phyloP scores from a whole-genome alignment of 2,329 filamentous ascomycete genomes.

The Coniosporium tulheliwenetii region DNA sequence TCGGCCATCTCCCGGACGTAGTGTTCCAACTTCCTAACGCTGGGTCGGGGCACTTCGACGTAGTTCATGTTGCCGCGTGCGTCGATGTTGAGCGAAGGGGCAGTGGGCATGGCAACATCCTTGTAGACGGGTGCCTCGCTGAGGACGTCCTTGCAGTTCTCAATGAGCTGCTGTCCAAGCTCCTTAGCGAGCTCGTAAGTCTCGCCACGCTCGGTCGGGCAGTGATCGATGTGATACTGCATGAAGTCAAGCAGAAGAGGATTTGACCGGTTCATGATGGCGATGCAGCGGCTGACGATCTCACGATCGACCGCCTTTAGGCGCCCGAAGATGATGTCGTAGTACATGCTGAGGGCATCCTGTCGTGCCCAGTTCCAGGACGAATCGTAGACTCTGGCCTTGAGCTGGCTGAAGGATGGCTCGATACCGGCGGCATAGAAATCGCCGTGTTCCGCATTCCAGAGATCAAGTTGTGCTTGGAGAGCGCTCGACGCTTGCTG shows the following conservation, averaged over 20 bases:
- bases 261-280: slow-evolving; percentile 98
- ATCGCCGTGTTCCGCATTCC: slow-evolving; percentile 90
- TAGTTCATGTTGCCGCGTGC: slow-evolving; percentile 85
- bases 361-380: slow-evolving; percentile 99
- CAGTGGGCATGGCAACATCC: slow-evolving; percentile 84
- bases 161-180: slow-evolving; percentile 81
- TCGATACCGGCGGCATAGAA: slow-evolving; percentile 92
- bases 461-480: slow-evolving; percentile 85
- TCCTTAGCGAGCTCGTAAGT: slow-evolving; percentile 97
- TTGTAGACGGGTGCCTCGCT: slow-evolving; percentile 79
- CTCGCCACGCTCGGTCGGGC: slow-evolving; percentile 88
- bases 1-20: slow-evolving; percentile 98
- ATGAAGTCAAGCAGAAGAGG: slow-evolving; percentile 93
- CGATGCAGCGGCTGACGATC: slow-evolving; percentile 96
- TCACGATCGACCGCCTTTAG: slow-evolving; percentile 88
- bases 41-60: slow-evolving; percentile 69
- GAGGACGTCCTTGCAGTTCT: slow-evolving; percentile 92
- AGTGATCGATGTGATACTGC: slow-evolving; percentile 99
- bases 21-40: slow-evolving; percentile 92
- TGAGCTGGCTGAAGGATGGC: slow-evolving; percentile 82
- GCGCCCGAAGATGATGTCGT: slow-evolving; percentile 94
- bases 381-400: slow-evolving; percentile 92
- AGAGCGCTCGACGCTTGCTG: slow-evolving; percentile 77
- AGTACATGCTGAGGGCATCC: slow-evolving; percentile 96
- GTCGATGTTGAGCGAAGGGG: slow-evolving; percentile 83